phyloP scores from a whole-genome alignment of 164 flowering plant species.

The Saururus chinensis region DNA sequence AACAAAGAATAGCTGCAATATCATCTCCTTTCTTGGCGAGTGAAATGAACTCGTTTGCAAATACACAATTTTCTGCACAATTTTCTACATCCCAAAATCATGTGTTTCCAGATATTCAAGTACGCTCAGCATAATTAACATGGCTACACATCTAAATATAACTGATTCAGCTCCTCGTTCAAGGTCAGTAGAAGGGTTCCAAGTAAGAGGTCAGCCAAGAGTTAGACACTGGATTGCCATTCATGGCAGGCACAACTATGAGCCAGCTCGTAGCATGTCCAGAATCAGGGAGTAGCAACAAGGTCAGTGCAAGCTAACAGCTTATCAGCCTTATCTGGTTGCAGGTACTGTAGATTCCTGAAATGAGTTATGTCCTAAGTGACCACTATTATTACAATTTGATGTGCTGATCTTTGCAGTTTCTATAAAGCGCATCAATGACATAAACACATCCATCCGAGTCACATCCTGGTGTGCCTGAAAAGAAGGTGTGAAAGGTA shows the following conservation, averaged over 20 bases:
- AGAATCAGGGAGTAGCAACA: background rate
- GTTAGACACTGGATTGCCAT: slow-evolving; percentile 10
- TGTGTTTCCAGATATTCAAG: background rate
- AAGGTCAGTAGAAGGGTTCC: background rate
- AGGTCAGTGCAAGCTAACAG: background rate
- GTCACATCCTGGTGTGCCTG: slow-evolving; percentile 92
- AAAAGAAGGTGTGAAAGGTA: background rate
- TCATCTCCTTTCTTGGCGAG: no score
- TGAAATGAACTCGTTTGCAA: no score
- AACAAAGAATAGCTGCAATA: no score
- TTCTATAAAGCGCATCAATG: slow-evolving; percentile 74
- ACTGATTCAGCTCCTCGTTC: background rate
- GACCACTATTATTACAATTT: background rate
- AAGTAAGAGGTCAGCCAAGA: background rate
- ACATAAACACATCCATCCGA: slow-evolving; percentile 85
- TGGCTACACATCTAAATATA: no score
- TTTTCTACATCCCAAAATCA: background rate
- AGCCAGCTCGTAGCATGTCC: slow-evolving; percentile 8
- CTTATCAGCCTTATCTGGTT: slow-evolving; percentile 3
- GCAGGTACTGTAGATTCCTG: slow-evolving; percentile 7
- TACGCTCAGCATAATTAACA: background rate
- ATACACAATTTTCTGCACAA: background rate
- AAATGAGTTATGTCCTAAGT: background rate
- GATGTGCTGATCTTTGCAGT: slow-evolving; percentile 21
- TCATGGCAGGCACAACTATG: slow-evolving; percentile 4